Percentiles rank a stretch among this genome's conserved stretches.
Conservation (phyloP, 2,329 filamentous ascomycete species). For the Neophaeococcomyces aloes region DNA sequence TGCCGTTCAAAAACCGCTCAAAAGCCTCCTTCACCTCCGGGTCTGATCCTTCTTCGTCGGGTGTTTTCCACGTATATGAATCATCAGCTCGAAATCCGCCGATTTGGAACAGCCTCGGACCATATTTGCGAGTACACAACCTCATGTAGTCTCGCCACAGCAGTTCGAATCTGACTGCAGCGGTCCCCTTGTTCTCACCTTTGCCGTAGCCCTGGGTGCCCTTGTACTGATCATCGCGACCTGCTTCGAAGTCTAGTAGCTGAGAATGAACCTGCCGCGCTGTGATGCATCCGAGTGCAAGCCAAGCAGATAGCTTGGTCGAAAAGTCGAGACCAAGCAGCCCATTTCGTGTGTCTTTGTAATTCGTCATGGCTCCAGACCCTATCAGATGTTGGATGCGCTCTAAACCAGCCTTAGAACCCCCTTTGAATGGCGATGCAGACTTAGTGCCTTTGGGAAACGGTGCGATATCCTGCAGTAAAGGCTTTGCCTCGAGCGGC, state of each 20-base stretch:
- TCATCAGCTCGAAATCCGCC: slow-evolving; percentile 51
- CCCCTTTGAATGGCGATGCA: slow-evolving; percentile 58
- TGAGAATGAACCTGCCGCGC: slow-evolving; percentile 60
- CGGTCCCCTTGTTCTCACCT: slow-evolving; percentile 63
- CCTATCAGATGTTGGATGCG: slow-evolving; percentile 52
- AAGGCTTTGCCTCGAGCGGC: slow-evolving; percentile 44
- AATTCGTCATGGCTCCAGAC: slow-evolving; percentile 50
- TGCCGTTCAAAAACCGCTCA: slow-evolving; percentile 53
- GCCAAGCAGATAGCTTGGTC: slow-evolving; percentile 64
- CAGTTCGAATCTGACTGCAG: slow-evolving; percentile 59
- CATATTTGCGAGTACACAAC: slow-evolving; percentile 62
- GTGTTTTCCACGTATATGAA: slow-evolving; percentile 40
- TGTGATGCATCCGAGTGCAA: slow-evolving; percentile 62
- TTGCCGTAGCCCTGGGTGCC: slow-evolving; percentile 49
- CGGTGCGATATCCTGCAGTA: slow-evolving; percentile 40
- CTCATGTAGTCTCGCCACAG: slow-evolving; percentile 76
- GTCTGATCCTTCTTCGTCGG: slow-evolving; percentile 10
- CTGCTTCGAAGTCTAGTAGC: slow-evolving; percentile 61
- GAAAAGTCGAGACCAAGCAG: slow-evolving; percentile 60
- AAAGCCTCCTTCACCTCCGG: slow-evolving; percentile 38
- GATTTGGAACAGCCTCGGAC: slow-evolving; percentile 51
- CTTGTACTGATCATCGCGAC: slow-evolving; percentile 31
- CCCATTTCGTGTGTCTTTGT: slow-evolving; percentile 62
- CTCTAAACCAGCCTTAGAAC: slow-evolving; percentile 49
- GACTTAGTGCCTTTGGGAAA: slow-evolving; percentile 46